Evolutionary conservation across 441 rosid genomes (phyloP).

Genomic region (Populus hybrid): DNA sequence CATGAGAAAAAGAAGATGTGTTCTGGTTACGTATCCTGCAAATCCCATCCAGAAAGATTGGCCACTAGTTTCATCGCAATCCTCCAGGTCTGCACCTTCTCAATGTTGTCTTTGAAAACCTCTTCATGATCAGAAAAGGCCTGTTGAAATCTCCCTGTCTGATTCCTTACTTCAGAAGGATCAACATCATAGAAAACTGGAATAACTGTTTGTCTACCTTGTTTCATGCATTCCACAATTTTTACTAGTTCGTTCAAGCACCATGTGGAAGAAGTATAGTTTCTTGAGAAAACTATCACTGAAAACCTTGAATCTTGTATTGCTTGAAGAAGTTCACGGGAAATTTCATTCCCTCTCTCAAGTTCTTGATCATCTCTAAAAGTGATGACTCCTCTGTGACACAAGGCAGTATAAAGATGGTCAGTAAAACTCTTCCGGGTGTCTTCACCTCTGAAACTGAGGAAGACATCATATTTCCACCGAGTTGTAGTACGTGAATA

Average conservation of each 20-base stretch:
- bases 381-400: constrained; percentile 7
- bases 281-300: constrained; percentile 25
- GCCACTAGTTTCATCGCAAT: constrained; percentile 30
- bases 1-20: not conserved
- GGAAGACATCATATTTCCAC: constrained; percentile 19
- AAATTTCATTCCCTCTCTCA: constrained; percentile 3
- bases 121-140: constrained; percentile 13
- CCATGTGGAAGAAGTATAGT: constrained; percentile 30
- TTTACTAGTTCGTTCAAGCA: constrained; percentile 33
- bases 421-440: not conserved
- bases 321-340: not conserved
- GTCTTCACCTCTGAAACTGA: constrained; percentile 12
- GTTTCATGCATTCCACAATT: constrained; percentile 20
- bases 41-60: constrained; percentile 35
- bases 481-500: not conserved
- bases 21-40: not conserved
- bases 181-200: constrained; percentile 40
- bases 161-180: constrained; percentile 32
- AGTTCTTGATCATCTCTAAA: constrained; percentile 9
- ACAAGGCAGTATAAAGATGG: constrained; percentile 9
- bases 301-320: constrained; percentile 26
- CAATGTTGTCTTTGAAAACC: not conserved
- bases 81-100: constrained; percentile 32
- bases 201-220: constrained; percentile 12
- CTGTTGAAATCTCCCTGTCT: constrained; percentile 19